Base-by-base conservation (phyloP, 257 asterid genomes). In the Thymus quinquecostatus region DNA sequence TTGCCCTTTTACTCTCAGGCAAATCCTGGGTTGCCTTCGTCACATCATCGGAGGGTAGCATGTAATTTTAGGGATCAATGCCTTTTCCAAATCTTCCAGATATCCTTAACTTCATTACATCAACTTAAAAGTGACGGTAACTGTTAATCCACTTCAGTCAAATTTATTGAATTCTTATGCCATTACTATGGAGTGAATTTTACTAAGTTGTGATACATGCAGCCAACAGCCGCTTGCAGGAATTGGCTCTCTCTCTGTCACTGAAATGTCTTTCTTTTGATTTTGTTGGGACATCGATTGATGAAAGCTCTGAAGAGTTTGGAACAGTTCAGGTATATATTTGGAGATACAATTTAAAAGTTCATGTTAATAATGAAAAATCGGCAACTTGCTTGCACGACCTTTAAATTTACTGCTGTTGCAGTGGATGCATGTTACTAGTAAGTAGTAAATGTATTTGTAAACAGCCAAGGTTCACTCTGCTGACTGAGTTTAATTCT, bases 241-340 rank as follows among this genome's bases (percentile, higher is more conserved):
- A 92, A 72, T 78, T 92, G 81, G 97, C 97, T 71, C 86, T 95
- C 41, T 82, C 98, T 8, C 84, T 95, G 73, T 82, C 99, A 9
- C 78, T 95, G 74, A 92, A 92, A 86, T 95, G 98, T 80, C 75
- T 95, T 75, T 95, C 96, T 11, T 92, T 89, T 76, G 99, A 95
- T 83, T 95, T 95, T 83, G 90, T 95, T 79, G 99, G 98, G 78
- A 89, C 98, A 47, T 82, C 99, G 30, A 80, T 89, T 76, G 99
- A 95, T 82, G 99, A 95, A 83, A 92, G 96, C 80, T 88, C 99
- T 38, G 99, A 95, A 81, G 99, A 95, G 80, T 89, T 95, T 77
- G 97, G 97, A 72, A 92, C 97, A 69, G 89, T 95, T 70, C 99
- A 92, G 99, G 98, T 93, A 69, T 54, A 6, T 48, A 53, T 68